Conservation (phyloP, 371 early-diverging fungal species). For the Actinomucor elegans region DNA sequence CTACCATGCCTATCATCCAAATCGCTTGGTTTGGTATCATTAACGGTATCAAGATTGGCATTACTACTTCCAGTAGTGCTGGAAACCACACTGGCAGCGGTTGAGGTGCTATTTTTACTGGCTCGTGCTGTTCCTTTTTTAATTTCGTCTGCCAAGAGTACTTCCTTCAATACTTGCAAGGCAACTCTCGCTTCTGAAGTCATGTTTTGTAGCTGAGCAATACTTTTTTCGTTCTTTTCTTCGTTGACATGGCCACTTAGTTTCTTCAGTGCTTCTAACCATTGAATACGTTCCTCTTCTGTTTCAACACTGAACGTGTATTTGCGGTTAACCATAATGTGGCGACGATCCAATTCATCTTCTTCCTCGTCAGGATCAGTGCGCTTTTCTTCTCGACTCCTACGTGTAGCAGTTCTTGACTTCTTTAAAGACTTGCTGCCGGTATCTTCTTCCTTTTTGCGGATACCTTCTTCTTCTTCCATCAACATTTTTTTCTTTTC, state of each 20-base stretch:
- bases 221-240: constrained; percentile 28
- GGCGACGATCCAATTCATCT: constrained; percentile 21
- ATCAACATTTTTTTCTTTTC: constrained; percentile 11
- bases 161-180: constrained; percentile 59
- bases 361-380: neutral
- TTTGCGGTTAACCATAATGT: constrained; percentile 41
- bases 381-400: neutral
- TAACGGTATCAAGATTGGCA: neutral
- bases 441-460: constrained; percentile 2
- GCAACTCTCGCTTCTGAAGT: constrained; percentile 45
- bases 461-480: constrained; percentile 1
- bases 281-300: constrained; percentile 46
- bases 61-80: neutral
- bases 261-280: constrained; percentile 39
- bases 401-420: neutral
- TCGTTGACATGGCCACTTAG: constrained; percentile 38
- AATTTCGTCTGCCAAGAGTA: constrained; percentile 54
- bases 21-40: neutral
- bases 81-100: neutral
- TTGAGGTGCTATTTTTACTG: neutral
- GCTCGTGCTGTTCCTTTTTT: constrained; percentile 29
- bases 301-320: constrained; percentile 61
- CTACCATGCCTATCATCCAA: neutral
- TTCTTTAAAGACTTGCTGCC: neutral
- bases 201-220: neutral